These are phyloP conservation scores for Cyberlindnera lachancei DNA, from an alignment of 805 yeast genomes.

Conservation along the genomic window DNA sequence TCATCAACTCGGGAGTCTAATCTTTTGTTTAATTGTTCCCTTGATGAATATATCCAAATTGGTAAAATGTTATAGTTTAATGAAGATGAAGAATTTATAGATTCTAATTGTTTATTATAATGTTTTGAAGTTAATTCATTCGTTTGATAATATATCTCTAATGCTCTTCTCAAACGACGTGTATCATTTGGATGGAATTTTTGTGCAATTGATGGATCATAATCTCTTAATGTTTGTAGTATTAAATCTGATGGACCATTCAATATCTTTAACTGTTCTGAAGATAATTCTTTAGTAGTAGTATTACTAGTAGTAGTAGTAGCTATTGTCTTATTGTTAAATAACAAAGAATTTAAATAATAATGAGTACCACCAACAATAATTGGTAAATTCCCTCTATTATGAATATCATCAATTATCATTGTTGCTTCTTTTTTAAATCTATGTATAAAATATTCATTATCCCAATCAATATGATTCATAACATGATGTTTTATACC, in stretches of 20 bases:
- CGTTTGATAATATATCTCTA: conserved; percentile 69
- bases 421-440: conserved; percentile 65
- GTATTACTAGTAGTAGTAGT: conserved; percentile 2
- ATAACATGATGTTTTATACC: conserved; percentile 82
- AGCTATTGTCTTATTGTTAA: conserved; percentile 55
- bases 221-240: conserved; percentile 36
- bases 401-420: conserved; percentile 56
- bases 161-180: conserved; percentile 68
- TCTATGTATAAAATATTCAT: conserved; percentile 73
- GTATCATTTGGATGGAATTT: conserved; percentile 92
- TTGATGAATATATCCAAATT: conserved; percentile 77
- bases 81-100: conserved; percentile 35
- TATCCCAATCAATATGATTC: conserved; percentile 75
- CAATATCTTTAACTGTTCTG: conserved; percentile 35
- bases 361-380: conserved; percentile 96
- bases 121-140: conserved; percentile 64
- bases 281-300: conserved; percentile 15
- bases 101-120: conserved; percentile 51
- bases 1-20: conserved; percentile 75
- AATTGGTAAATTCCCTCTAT: conserved; percentile 70
- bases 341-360: conserved; percentile 71
- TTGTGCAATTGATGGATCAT: conserved; percentile 66
- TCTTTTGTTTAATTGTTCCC: conserved; percentile 47
- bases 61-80: conserved; percentile 56
- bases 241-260: conserved; percentile 48